Conservation (phyloP, 306 rosid genomes). For the Medicago arabica region DNA sequence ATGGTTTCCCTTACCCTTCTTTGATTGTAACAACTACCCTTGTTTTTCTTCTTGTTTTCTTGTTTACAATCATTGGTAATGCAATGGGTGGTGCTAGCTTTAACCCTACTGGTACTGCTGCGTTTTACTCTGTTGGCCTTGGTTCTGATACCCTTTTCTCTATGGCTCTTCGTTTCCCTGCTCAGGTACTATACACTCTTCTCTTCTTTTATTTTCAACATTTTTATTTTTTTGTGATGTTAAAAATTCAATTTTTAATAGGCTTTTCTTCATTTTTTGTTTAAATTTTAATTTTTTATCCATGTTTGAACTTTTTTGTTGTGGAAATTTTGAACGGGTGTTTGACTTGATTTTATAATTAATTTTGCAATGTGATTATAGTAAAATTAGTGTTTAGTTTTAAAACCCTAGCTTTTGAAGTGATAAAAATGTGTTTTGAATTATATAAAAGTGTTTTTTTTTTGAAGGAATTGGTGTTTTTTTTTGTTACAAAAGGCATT, state of each 20-base stretch:
- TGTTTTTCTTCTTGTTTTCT: slow-evolving; percentile 64
- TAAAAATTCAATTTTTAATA: background rate
- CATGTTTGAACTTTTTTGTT: background rate
- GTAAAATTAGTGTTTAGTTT: background rate
- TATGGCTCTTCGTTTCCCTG: slow-evolving; percentile 91
- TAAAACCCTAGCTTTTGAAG: background rate
- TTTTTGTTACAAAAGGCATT: background rate
- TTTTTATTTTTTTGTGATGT: slow-evolving; percentile 9
- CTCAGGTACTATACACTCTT: slow-evolving; percentile 59
- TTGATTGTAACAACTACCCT: slow-evolving; percentile 61
- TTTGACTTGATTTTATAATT: background rate
- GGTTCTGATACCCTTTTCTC: slow-evolving; percentile 77
- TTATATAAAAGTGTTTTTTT: too few species aligned
- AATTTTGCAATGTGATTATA: background rate
- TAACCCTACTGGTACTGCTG: slow-evolving; percentile 82
- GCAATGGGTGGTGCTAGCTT: slow-evolving; percentile 91
- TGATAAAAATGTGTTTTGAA: background rate
- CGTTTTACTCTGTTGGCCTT: slow-evolving; percentile 77
- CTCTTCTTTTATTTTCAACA: background rate
- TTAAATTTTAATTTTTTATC: background rate
- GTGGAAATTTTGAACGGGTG: background rate
- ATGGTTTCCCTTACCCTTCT: slow-evolving; percentile 58
- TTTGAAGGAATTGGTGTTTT: background rate
- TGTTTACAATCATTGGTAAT: slow-evolving; percentile 62
- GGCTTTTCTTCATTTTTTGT: background rate